Conservation (phyloP, 2,329 filamentous ascomycete species). For the Exophiala viscosa region DNA sequence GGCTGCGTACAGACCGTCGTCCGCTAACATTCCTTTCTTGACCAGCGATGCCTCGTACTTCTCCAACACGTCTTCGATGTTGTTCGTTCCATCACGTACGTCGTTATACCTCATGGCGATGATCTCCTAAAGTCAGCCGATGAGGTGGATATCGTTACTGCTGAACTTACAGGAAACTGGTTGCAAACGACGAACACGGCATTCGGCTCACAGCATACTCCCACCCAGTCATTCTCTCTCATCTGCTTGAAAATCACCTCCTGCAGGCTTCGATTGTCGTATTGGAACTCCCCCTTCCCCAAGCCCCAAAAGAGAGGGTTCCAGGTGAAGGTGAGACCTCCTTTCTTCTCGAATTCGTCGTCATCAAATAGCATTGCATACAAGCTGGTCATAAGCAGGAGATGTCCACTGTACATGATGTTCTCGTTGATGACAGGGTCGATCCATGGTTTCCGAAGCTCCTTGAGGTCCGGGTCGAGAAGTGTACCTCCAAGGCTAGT, state of each 20-base stretch:
- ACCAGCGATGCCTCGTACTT: slow-evolving; percentile 39
- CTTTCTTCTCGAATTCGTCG: slow-evolving; percentile 37
- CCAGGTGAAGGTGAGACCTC: slow-evolving; percentile 38
- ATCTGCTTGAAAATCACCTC: slow-evolving; percentile 36
- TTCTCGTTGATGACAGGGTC: slow-evolving; percentile 42
- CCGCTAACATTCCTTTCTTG: slow-evolving; percentile 31
- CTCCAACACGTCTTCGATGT: slow-evolving; percentile 32
- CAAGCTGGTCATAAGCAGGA: slow-evolving; percentile 39
- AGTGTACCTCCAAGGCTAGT: slow-evolving; percentile 35
- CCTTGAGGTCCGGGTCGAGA: slow-evolving; percentile 38
- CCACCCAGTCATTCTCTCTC: slow-evolving; percentile 39
- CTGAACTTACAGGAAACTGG: slow-evolving; percentile 39
- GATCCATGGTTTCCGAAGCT: slow-evolving; percentile 42
- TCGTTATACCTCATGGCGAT: slow-evolving; percentile 40
- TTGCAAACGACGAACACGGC: slow-evolving; percentile 37
- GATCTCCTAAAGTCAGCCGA: slow-evolving; percentile 26
- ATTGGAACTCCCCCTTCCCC: slow-evolving; percentile 36
- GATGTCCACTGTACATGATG: slow-evolving; percentile 43
- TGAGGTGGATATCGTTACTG: not conserved
- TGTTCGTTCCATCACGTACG: slow-evolving; percentile 33
- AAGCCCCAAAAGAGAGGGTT: slow-evolving; percentile 40
- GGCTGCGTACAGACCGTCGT: slow-evolving; percentile 30
- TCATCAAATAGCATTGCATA: slow-evolving; percentile 45
- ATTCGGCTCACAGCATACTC: slow-evolving; percentile 46
- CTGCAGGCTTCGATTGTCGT: slow-evolving; percentile 35